Evolutionary conservation across 495 filamentous ascomycete species (phyloP), one percentile per base, ranked within the genome.

Genomic region (Talaromyces ruber): DNA sequence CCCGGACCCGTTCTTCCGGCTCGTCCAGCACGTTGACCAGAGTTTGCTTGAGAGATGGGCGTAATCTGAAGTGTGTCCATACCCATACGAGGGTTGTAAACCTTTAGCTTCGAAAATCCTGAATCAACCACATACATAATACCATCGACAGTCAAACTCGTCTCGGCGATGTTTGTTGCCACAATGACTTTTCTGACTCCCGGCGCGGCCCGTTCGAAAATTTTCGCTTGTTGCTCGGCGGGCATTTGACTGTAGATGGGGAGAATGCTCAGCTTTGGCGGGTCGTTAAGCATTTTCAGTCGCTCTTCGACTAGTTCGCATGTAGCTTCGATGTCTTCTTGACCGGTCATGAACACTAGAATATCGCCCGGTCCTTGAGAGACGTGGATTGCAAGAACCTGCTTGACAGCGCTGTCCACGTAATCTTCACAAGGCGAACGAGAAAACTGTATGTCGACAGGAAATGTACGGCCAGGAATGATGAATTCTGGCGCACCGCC

Each of bases 241-340:
- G 95, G 95, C 93, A 99, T 96, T 73, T 98, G 95, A 79, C 91
- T 96, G 84, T 99, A 99, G 37, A 99, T 97, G 0, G 95, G 95
- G 22, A 99, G 82, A 51, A 99, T 96, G 68, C 88, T 93, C 30
- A 99, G 85, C 66, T 96, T 92, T 8, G 93, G 91, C 1, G 95
- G 95, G 69, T 98, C 93, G 63, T 97, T 98, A 9, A 99, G 81
- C 62, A 93, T 75, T 63, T 91, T 89, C n/a, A 99, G 73, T 30
- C 95, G 79, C 68, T 99, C 94, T 50, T 88, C 90, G 24, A 97
- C 81, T 1, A 97, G 79, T 65, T 98, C 95, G 68, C 95, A 99
- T 0, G 95, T 98, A 37, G 89, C 86, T 75, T 98, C 94, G 62
- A 99, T 99, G 68, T 99, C 95, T 76, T 99, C 95, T 74, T 97